phyloP scores from a whole-genome alignment of 2,329 filamentous ascomycete species.

The Fonsecaea pedrosoi region DNA sequence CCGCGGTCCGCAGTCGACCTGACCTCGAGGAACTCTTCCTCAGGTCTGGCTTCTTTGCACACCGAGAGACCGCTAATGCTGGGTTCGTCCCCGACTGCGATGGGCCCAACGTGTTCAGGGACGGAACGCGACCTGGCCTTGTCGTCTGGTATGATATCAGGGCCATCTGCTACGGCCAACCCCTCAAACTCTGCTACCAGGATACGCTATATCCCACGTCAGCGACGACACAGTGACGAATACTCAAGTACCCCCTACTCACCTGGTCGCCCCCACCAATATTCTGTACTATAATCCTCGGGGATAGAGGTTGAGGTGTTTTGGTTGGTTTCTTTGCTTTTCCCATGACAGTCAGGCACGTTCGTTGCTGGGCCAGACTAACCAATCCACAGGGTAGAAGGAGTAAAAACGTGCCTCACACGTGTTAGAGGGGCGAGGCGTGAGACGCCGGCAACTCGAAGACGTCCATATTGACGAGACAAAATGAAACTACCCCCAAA shows the following conservation, averaged over 20 bases:
- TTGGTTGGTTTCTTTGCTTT: not conserved
- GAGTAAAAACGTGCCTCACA: not conserved
- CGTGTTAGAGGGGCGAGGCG: slow-evolving; percentile 23
- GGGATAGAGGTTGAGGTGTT: not conserved
- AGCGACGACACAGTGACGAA: not conserved
- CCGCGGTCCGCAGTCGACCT: slow-evolving; percentile 32
- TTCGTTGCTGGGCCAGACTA: not conserved
- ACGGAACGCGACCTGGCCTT: not conserved
- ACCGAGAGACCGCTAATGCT: slow-evolving; percentile 41
- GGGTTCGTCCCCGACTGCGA: not conserved
- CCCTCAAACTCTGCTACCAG: not conserved
- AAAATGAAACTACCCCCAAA: not conserved
- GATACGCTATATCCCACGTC: not conserved
- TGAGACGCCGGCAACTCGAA: slow-evolving; percentile 21
- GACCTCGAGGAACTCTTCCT: slow-evolving; percentile 58
- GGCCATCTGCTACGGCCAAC: not conserved
- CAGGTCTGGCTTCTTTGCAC: slow-evolving; percentile 61
- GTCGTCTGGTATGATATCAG: not conserved
- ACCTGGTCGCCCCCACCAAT: not conserved
- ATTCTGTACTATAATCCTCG: not conserved
- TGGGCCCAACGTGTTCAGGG: not conserved
- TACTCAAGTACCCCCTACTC: not conserved
- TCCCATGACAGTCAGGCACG: not conserved
- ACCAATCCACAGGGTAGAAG: not conserved
- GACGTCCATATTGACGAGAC: slow-evolving; percentile 14